phyloP scores from a whole-genome alignment of 1,284 basidiomycete genomes.

The Rhodotorula sp. region DNA sequence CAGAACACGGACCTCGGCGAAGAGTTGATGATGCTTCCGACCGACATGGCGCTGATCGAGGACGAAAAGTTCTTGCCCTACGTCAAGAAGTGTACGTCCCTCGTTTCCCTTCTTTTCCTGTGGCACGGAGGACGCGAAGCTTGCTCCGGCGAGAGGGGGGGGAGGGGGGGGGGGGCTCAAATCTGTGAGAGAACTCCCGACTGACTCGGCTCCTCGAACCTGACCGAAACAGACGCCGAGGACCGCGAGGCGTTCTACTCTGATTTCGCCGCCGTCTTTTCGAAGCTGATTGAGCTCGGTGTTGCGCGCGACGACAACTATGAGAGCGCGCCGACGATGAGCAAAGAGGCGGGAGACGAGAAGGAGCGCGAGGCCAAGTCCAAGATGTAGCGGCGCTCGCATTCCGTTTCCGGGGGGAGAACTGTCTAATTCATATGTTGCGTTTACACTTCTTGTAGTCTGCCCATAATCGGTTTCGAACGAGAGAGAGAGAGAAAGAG shows the following conservation, averaged over 20 bases:
- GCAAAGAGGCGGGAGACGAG: conserved; percentile 27
- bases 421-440: too few relatives aligned
- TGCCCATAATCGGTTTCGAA: too few relatives aligned
- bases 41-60: conserved; percentile 47
- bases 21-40: conserved; percentile 59
- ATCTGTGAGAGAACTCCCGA: too few relatives aligned
- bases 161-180: too few relatives aligned
- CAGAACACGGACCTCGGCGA: conserved; percentile 49
- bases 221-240: conserved; percentile 53
- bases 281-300: conserved; percentile 49
- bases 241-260: conserved; percentile 58
- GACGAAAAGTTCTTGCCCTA: conserved; percentile 49
- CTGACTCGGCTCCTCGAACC: too few relatives aligned
- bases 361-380: conserved; percentile 24
- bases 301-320: conserved; percentile 50
- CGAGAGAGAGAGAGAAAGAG: too few relatives aligned
- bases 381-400: conserved; percentile 26
- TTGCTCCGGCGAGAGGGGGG: too few relatives aligned
- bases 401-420: too few relatives aligned
- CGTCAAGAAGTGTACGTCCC: conserved; percentile 54
- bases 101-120: conserved; percentile 18
- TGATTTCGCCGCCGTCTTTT: conserved; percentile 52
- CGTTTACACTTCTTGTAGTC: too few relatives aligned
- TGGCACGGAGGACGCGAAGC: too few relatives aligned
- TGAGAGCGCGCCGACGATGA: conserved; percentile 40